Conservation (phyloP, 2,329 filamentous ascomycete species). For the Pseudonectria buxi region DNA sequence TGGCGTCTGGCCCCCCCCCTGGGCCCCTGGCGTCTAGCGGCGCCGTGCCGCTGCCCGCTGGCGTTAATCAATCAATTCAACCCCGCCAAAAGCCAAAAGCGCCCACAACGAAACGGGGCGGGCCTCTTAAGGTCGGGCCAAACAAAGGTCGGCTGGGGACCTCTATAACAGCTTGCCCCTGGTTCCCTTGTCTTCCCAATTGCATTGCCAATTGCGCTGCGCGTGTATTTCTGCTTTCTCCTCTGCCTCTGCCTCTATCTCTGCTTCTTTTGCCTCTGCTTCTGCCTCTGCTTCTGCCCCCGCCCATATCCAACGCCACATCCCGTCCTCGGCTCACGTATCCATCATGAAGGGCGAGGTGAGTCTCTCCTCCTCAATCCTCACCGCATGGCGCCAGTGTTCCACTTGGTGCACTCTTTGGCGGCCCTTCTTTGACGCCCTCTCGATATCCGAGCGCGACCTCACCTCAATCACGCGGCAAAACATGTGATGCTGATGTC, state of each 20-base stretch:
- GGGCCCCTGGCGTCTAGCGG: not conserved
- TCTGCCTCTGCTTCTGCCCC: constrained; percentile 2
- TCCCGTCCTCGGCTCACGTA: constrained; percentile 17
- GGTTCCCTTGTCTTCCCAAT: constrained; percentile 21
- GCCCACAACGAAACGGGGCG: not conserved
- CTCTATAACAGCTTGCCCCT: constrained; percentile 23
- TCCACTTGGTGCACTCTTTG: constrained; percentile 13
- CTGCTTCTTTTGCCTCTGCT: too few relatives aligned
- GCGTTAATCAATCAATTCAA: constrained; percentile 9
- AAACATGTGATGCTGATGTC: too few relatives aligned
- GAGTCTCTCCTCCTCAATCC: constrained; percentile 22
- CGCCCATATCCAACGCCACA: constrained; percentile 13
- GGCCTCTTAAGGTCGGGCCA: constrained; percentile 25
- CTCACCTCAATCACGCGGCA: too few relatives aligned
- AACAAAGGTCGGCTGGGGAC: constrained; percentile 26
- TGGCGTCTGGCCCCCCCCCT: too few relatives aligned
- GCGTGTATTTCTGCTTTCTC: constrained; percentile 25
- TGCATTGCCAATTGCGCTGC: constrained; percentile 30
- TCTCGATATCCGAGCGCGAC: too few relatives aligned
- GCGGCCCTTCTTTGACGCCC: not conserved
- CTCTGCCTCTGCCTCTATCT: constrained; percentile 4
- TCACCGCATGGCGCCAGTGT: constrained; percentile 7
- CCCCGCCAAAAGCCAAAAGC: constrained; percentile 21
- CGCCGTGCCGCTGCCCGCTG: not conserved
- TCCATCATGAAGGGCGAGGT: constrained; percentile 53